Conservation (phyloP, 2,329 filamentous ascomycete species). For the Mollisiaceae sp. region DNA sequence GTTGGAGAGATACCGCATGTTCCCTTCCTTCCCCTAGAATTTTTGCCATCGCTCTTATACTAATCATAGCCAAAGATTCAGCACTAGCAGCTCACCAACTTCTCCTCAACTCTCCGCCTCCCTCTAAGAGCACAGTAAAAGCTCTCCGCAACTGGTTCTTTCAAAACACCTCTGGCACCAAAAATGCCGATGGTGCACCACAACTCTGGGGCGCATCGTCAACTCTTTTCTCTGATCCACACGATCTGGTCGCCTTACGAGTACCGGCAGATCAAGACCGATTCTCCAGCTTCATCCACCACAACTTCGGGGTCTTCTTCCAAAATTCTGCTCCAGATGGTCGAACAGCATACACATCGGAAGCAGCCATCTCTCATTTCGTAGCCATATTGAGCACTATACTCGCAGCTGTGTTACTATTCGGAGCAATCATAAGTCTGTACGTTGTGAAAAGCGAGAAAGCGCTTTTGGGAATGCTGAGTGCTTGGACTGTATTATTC, state of each 20-base stretch:
- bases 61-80: slow-evolving; percentile 19
- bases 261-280: slow-evolving; percentile 36
- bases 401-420: slow-evolving; percentile 28
- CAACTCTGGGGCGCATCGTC: slow-evolving; percentile 35
- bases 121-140: slow-evolving; percentile 28
- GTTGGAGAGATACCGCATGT: slow-evolving; percentile 31
- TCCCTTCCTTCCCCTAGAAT: neutral
- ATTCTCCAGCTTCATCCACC: slow-evolving; percentile 39
- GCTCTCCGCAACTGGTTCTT: slow-evolving; percentile 34
- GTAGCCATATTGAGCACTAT: slow-evolving; percentile 24
- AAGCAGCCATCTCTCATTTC: slow-evolving; percentile 17
- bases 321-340: slow-evolving; percentile 18
- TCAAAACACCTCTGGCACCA: slow-evolving; percentile 7
- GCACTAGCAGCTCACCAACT: slow-evolving; percentile 28
- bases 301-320: slow-evolving; percentile 34
- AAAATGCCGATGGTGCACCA: slow-evolving; percentile 7
- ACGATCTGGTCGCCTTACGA: slow-evolving; percentile 39
- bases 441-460: slow-evolving; percentile 24
- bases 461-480: slow-evolving; percentile 31
- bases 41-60: too few species aligned
- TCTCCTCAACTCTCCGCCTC: slow-evolving; percentile 24
- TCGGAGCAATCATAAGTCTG: slow-evolving; percentile 31
- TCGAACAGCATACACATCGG: slow-evolving; percentile 23
- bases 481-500: slow-evolving; percentile 33
- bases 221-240: slow-evolving; percentile 24